Evolutionary conservation across 1,139 yeast genomes (phyloP).

Genomic region (Eremothecium cymbalariae): DNA sequence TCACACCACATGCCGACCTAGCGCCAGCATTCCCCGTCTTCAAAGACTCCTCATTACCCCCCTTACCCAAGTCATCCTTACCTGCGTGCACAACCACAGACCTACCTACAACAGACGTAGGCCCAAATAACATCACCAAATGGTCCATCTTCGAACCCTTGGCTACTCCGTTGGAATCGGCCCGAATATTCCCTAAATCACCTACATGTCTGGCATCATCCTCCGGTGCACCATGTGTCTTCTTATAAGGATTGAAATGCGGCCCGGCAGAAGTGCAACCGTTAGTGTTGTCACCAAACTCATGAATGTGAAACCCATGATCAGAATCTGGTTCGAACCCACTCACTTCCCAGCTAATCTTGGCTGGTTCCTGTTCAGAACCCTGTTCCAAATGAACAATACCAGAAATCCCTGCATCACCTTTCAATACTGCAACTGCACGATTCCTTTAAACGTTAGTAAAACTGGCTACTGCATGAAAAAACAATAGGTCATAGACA

Average conservation of each 20-base stretch:
- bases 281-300: conserved; percentile 97
- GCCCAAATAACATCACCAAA: conserved; percentile 73
- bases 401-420: conserved; percentile 85
- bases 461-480: no score
- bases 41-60: conserved; percentile 87
- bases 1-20: conserved; percentile 99
- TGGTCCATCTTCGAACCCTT: conserved; percentile 77
- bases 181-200: conserved; percentile 87
- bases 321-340: conserved; percentile 83
- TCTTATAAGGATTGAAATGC: conserved; percentile 90
- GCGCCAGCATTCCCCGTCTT: conserved; percentile 99
- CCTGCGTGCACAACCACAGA: conserved; percentile 95
- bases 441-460: conserved; percentile 24
- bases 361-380: conserved; percentile 71
- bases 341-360: conserved; percentile 73
- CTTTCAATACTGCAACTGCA: conserved; percentile 90
- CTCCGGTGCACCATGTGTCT: conserved; percentile 91
- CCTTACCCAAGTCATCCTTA: conserved; percentile 92
- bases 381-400: conserved; percentile 77
- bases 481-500: no score
- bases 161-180: conserved; percentile 83
- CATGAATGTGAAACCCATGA: conserved; percentile 97
- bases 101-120: conserved; percentile 84
- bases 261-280: conserved; percentile 99
- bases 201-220: conserved; percentile 92